These are phyloP conservation scores for Russula olivacea DNA, from an alignment of 768 basidiomycete genomes.

Conservation along the genomic window DNA sequence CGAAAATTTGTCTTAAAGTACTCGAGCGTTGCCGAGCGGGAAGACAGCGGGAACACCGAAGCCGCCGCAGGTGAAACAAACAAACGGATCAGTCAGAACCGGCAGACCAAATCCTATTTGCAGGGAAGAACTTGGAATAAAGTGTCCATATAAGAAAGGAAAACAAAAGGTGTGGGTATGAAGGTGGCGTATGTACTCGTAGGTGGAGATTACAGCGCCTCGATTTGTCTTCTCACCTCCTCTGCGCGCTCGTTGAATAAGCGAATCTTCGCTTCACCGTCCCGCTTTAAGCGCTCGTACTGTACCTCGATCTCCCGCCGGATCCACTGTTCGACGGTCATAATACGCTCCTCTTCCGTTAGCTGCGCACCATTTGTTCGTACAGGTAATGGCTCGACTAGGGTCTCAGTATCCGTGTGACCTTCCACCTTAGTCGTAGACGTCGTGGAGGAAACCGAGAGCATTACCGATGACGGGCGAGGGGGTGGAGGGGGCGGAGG, in stretches of 20 bases:
- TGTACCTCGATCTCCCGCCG: constrained; percentile 66
- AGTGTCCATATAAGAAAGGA: constrained; percentile 7
- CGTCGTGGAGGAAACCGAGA: constrained; percentile 16
- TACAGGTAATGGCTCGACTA: constrained; percentile 28
- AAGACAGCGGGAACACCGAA: too few species aligned
- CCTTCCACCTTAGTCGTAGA: constrained; percentile 21
- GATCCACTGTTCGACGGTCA: constrained; percentile 85
- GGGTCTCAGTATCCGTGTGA: constrained; percentile 22
- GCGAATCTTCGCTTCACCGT: constrained; percentile 47
- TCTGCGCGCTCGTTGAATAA: constrained; percentile 43
- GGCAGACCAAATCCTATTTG: neutral
- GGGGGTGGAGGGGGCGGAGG: constrained; percentile 22
- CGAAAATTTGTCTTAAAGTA: neutral
- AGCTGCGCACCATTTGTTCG: constrained; percentile 32
- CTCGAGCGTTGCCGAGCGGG: too few species aligned
- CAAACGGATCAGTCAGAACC: too few species aligned
- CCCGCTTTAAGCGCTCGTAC: constrained; percentile 50
- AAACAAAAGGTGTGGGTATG: neutral
- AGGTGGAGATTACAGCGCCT: constrained; percentile 24
- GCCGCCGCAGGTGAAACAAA: too few species aligned
- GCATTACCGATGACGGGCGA: constrained; percentile 19
- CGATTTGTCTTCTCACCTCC: constrained; percentile 33
- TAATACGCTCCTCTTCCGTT: constrained; percentile 59
- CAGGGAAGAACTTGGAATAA: neutral
- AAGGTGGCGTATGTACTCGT: too few species aligned